Evolutionary conservation across 2,329 filamentous ascomycete species (phyloP).

Genomic region (Pezicula carpinea): DNA sequence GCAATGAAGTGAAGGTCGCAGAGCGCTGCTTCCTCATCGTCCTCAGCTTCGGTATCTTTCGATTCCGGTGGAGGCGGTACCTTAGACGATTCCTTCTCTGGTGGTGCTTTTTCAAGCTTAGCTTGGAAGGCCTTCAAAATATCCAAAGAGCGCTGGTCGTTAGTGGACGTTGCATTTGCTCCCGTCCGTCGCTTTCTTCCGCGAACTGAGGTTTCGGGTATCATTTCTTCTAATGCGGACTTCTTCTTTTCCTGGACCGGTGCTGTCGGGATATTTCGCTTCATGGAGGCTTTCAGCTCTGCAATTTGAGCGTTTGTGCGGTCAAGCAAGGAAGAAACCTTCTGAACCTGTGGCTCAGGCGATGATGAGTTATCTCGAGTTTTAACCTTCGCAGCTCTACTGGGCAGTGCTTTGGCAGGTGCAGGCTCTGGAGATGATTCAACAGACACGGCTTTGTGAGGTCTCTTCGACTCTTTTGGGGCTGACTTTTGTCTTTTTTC

Average conservation of each 20-base stretch:
- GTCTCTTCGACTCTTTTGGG: slow-evolving; percentile 28
- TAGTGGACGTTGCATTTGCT: slow-evolving; percentile 44
- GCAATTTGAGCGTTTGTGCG: slow-evolving; percentile 76
- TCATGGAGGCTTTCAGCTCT: slow-evolving; percentile 77
- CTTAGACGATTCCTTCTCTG: slow-evolving; percentile 32
- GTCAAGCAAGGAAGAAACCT: slow-evolving; percentile 47
- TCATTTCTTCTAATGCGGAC: slow-evolving; percentile 67
- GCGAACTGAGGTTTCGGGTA: slow-evolving; percentile 65
- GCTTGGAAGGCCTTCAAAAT: slow-evolving; percentile 76
- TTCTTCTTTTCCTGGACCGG: slow-evolving; percentile 55
- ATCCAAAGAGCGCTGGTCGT: slow-evolving; percentile 62
- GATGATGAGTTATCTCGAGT: slow-evolving; percentile 30
- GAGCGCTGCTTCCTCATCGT: slow-evolving; percentile 66
- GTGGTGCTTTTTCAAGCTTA: slow-evolving; percentile 57
- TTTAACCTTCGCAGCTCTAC: slow-evolving; percentile 28
- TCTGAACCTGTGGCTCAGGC: slow-evolving; percentile 30
- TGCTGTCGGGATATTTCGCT: slow-evolving; percentile 51
- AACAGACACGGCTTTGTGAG: slow-evolving; percentile 26
- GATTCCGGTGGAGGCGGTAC: slow-evolving; percentile 14
- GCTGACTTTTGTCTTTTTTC: slow-evolving; percentile 27
- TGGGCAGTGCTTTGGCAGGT: slow-evolving; percentile 23
- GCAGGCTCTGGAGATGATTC: slow-evolving; percentile 35
- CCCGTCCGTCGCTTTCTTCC: slow-evolving; percentile 66
- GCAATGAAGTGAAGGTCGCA: slow-evolving; percentile 96
- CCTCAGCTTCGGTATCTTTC: slow-evolving; percentile 29